phyloP scores from a whole-genome alignment of 805 yeast species.

The Sugiyamaella lignohabitans region DNA sequence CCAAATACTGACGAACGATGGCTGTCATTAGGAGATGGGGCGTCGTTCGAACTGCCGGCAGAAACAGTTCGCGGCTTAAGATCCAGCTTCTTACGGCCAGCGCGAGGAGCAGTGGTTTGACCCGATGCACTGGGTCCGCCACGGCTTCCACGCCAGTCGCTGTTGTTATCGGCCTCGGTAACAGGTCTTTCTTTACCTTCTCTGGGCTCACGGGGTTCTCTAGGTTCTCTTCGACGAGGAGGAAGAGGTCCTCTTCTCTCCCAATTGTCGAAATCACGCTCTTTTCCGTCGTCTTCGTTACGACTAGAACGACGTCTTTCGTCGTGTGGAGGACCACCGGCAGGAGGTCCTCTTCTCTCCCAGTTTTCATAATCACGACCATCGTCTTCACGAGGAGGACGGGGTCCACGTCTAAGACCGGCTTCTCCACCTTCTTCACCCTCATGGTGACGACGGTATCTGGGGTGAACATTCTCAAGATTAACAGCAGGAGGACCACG shows the following conservation, averaged over 20 bases:
- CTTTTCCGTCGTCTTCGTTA: constrained; percentile 17
- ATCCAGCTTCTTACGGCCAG: constrained; percentile 33
- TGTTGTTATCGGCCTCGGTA: constrained; percentile 16
- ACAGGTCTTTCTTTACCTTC: constrained; percentile 40
- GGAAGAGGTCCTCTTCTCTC: constrained; percentile 41
- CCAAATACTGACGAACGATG: constrained; percentile 55
- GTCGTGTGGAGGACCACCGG: constrained; percentile 24
- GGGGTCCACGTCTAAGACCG: constrained; percentile 37
- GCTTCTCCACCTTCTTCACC: constrained; percentile 22
- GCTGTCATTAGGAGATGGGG: constrained; percentile 33
- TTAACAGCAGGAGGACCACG: constrained; percentile 36
- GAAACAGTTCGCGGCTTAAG: constrained; percentile 31
- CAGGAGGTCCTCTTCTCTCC: constrained; percentile 30
- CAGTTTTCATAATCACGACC: constrained; percentile 44
- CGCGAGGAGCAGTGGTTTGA: constrained; percentile 17
- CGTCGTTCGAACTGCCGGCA: constrained; percentile 12
- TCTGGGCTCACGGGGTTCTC: constrained; percentile 48
- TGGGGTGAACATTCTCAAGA: constrained; percentile 31
- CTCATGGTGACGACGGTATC: constrained; percentile 14
- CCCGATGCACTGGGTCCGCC: constrained; percentile 25
- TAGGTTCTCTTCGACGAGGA: constrained; percentile 28
- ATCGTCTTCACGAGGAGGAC: constrained; percentile 28
- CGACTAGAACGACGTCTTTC: constrained; percentile 18
- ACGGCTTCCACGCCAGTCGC: constrained; percentile 27
- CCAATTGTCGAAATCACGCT: constrained; percentile 28